These are phyloP conservation scores for Alternaria triticina DNA, from an alignment of 2,329 filamentous ascomycete genomes.

Conservation along the genomic window DNA sequence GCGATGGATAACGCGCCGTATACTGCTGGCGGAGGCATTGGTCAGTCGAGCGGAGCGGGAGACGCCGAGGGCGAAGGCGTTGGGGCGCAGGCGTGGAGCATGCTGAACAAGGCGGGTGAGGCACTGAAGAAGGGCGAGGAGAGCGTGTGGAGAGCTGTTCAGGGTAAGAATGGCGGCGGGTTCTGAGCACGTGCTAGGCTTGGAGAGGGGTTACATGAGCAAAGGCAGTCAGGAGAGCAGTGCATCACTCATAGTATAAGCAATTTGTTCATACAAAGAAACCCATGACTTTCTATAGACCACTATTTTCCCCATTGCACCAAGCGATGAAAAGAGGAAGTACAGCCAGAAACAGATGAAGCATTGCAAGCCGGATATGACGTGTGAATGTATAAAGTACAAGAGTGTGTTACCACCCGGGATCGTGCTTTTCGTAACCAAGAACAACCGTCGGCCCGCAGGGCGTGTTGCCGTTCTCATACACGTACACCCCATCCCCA, in stretches of 20 bases:
- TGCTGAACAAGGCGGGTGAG: conserved; percentile 45
- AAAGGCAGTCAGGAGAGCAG: not conserved
- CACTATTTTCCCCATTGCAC: conserved; percentile 47
- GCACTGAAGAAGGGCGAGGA: conserved; percentile 46
- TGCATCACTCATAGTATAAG: conserved; percentile 3
- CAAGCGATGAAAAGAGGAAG: conserved; percentile 44
- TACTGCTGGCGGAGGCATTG: conserved; percentile 50
- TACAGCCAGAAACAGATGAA: conserved; percentile 46
- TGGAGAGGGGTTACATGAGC: not conserved
- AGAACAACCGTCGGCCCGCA: conserved; percentile 52
- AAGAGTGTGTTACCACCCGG: conserved; percentile 48
- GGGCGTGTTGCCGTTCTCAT: conserved; percentile 48
- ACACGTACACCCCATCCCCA: conserved; percentile 38
- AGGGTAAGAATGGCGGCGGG: conserved; percentile 29
- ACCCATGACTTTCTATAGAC: conserved; percentile 47
- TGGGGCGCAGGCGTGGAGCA: conserved; percentile 43
- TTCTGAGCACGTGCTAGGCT: not conserved
- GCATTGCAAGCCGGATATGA: conserved; percentile 49
- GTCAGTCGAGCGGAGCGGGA: conserved; percentile 30
- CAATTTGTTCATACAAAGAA: conserved; percentile 27
- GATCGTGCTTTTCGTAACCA: conserved; percentile 50
- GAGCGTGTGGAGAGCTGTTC: conserved; percentile 44
- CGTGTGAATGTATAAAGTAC: conserved; percentile 53
- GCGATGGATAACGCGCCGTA: conserved; percentile 48
- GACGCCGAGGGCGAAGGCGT: conserved; percentile 24